Conservation (phyloP, 2,329 filamentous ascomycete genomes). For the Claviceps sp. region DNA sequence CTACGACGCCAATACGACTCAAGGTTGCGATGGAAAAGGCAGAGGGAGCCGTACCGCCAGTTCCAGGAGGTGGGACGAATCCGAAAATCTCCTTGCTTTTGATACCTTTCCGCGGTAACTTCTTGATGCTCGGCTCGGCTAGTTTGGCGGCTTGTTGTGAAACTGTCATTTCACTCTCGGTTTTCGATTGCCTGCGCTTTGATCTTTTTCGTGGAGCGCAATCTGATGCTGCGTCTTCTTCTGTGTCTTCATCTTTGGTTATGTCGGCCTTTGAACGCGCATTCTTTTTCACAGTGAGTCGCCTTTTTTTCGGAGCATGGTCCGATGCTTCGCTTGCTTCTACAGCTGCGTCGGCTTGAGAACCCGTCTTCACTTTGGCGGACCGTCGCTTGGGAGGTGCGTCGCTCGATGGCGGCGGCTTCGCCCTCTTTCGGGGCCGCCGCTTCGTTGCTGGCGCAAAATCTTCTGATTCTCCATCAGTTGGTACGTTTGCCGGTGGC, state of each 20-base stretch:
- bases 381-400: background rate
- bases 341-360: background rate
- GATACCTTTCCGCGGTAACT: slow-evolving; percentile 27
- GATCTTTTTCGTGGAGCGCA: background rate
- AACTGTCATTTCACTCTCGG: background rate
- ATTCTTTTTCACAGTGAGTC: background rate
- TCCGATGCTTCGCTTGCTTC: background rate
- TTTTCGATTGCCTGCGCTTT: background rate
- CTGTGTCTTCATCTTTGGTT: background rate
- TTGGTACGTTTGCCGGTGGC: background rate
- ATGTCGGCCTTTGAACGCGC: background rate
- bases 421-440: background rate
- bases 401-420: background rate
- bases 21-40: slow-evolving; percentile 9
- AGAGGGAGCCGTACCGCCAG: slow-evolving; percentile 5
- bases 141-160: background rate
- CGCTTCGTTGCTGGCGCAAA: background rate
- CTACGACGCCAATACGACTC: slow-evolving; percentile 2
- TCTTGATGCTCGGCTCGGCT: slow-evolving; percentile 24
- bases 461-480: background rate
- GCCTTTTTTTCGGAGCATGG: background rate
- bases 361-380: background rate
- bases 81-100: slow-evolving; percentile 36
- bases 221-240: background rate
- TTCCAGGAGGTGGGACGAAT: slow-evolving; percentile 14